Percentiles rank a stretch among this genome's conserved stretches.
phyloP scores from a whole-genome alignment of 2,329 filamentous ascomycete genomes.

The Stenocarpella maydis region DNA sequence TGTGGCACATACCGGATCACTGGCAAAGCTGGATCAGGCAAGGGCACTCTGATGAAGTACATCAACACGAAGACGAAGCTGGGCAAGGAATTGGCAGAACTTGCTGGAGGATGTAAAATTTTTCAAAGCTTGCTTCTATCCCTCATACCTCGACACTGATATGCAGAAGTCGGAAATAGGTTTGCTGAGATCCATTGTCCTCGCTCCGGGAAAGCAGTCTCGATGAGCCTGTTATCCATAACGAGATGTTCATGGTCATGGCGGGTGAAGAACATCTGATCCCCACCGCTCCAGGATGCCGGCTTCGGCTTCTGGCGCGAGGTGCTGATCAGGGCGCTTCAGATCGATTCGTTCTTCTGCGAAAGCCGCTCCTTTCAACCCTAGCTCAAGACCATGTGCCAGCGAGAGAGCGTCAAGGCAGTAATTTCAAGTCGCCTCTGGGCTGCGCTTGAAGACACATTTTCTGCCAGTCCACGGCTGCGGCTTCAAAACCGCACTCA shows the following conservation, averaged over 20 bases:
- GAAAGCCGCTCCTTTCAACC: no score
- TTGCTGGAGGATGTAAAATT: not conserved
- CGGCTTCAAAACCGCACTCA: not conserved
- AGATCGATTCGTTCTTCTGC: not conserved
- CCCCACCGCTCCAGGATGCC: no score
- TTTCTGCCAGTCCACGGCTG: not conserved
- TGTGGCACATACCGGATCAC: not conserved
- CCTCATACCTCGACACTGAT: constrained; percentile 7
- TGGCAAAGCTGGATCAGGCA: not conserved
- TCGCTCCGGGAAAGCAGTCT: no score
- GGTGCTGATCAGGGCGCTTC: constrained; percentile 6
- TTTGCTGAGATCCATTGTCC: not conserved
- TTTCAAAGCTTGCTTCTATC: constrained; percentile 7
- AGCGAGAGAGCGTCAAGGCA: not conserved
- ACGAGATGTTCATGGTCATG: no score
- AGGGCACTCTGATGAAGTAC: constrained; percentile 2
- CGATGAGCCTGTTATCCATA: no score
- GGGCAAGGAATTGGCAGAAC: not conserved
- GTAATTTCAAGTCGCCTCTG: not conserved
- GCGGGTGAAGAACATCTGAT: no score
- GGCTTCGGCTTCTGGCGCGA: no score
- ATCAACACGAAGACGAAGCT: not conserved
- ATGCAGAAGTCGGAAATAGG: constrained; percentile 10
- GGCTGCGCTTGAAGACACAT: constrained; percentile 5
- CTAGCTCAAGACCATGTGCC: not conserved